These are phyloP conservation scores for Xylariaceae sp. DNA, from an alignment of 2,329 filamentous ascomycete species.

Conservation along the genomic window DNA sequence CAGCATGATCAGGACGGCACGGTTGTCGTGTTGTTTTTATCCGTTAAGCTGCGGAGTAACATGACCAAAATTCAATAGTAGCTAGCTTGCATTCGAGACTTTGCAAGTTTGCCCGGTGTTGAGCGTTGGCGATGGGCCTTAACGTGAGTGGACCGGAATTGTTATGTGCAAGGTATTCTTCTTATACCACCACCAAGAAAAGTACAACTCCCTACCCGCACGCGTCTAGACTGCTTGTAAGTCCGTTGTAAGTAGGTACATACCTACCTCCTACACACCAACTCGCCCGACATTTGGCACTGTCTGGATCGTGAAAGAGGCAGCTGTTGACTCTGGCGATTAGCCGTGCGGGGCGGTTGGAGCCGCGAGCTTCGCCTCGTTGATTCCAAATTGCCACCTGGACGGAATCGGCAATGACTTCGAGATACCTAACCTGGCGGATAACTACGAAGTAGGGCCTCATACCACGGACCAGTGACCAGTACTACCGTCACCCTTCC, in stretches of 20 bases:
- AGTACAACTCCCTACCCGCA: neutral
- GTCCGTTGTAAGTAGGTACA: neutral
- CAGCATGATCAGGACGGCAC: conserved; percentile 15
- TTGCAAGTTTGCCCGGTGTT: neutral
- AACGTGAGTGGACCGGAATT: neutral
- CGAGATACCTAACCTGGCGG: neutral
- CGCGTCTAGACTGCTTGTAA: too few species aligned
- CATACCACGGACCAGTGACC: neutral
- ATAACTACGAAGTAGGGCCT: neutral
- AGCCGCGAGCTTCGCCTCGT: neutral
- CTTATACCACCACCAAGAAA: neutral
- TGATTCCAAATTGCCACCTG: neutral
- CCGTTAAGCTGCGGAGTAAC: conserved; percentile 4
- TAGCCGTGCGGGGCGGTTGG: neutral
- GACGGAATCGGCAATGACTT: neutral
- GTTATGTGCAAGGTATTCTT: neutral
- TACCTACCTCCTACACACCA: neutral
- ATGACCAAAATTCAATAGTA: conserved; percentile 3
- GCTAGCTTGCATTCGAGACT: neutral
- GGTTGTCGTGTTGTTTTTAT: conserved; percentile 5
- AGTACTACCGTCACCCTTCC: too few species aligned
- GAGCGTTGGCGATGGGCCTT: neutral
- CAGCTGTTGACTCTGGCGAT: neutral
- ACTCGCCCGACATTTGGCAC: neutral
- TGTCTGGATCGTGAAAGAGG: neutral